Base-by-base conservation (phyloP, 2,329 filamentous ascomycete species). In the Ampelomyces quisqualis region DNA sequence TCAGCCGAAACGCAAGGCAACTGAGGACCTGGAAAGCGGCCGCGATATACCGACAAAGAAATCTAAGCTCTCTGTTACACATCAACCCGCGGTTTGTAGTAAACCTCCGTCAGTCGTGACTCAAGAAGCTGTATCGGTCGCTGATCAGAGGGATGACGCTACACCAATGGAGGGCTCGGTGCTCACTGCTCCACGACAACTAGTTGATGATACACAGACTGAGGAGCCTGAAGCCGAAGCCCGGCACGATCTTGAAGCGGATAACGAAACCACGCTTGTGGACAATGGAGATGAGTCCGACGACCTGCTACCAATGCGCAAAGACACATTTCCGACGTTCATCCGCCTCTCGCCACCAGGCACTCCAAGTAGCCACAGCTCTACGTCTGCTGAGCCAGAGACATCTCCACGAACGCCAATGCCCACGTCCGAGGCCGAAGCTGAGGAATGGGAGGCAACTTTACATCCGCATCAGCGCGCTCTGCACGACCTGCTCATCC, bases 401-500 rank as follows among this genome's bases (percentile, higher is more conserved):
- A 43, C 42, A n/a, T 49, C 49, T 22, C 44, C 50, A 6, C 52
- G 55, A 15, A 39, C 49, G 18, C 36, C 44, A 14, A 41, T 52
- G 2, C 48, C 52, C n/a, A 56, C 49, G 3, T 56, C 55, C 5
- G 45, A 58, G 20, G 45, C 49, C 9, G 61, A 67, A 28, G 65
- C 65, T 15, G 51, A 68, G 23, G 58, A 62, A 20, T 73, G 71
- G 71, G 65, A 69, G 30, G 52, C 56, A 3, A 59, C 55, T 10
- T 58, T 74, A 1, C 47, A 64, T 24, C 61, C 69, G 9, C 64
- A 73, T 26, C 72, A 74, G 35, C 60, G 60, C 20, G 55, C 58
- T 24, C 43, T 74, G 5, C 60, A 67, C 26, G 65, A 71, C 11
- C 56, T 65, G 23, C 53, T 74, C 17, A 55, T 69, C 15, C 60